phyloP scores from a whole-genome alignment of 2,329 filamentous ascomycete species.

The Helminthosporium solani region DNA sequence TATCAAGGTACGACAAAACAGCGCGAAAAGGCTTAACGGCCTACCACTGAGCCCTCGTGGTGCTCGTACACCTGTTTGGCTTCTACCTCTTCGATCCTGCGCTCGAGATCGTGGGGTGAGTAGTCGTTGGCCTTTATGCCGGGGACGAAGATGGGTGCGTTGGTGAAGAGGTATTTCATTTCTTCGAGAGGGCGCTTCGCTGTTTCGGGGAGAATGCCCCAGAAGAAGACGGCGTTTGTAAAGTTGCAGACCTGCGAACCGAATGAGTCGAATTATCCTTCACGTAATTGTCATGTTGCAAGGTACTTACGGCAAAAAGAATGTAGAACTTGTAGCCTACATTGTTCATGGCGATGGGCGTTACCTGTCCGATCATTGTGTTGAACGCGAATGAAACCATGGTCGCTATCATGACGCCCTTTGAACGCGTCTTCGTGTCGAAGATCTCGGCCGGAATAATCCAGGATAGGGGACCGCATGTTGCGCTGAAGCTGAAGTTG shows the following conservation, averaged over 20 bases:
- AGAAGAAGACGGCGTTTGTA: slow-evolving; percentile 68
- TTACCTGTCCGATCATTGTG: slow-evolving; percentile 72
- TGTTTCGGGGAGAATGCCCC: slow-evolving; percentile 66
- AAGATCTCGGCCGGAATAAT: slow-evolving; percentile 72
- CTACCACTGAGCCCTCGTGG: slow-evolving; percentile 1
- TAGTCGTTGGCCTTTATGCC: slow-evolving; percentile 57
- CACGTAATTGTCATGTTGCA: too few relatives aligned
- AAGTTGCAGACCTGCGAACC: slow-evolving; percentile 61
- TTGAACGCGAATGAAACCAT: slow-evolving; percentile 76
- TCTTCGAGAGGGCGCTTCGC: slow-evolving; percentile 65
- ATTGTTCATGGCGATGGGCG: slow-evolving; percentile 58
- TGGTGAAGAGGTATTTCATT: slow-evolving; percentile 67
- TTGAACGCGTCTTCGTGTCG: slow-evolving; percentile 71
- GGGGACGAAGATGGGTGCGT: slow-evolving; percentile 64
- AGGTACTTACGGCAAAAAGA: slow-evolving; percentile 58
- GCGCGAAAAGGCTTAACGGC: not conserved
- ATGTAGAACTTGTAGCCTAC: slow-evolving; percentile 61
- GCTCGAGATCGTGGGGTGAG: slow-evolving; percentile 59
- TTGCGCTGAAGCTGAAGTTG: slow-evolving; percentile 73
- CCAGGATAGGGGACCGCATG: slow-evolving; percentile 68
- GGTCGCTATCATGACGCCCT: slow-evolving; percentile 72
- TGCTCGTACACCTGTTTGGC: slow-evolving; percentile 6
- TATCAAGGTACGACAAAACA: not conserved
- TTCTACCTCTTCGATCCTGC: slow-evolving; percentile 56
- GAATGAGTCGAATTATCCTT: not conserved